Evolutionary conservation across 2,329 filamentous ascomycete species (phyloP).

Genomic region (Cladophialophora bantiana): DNA sequence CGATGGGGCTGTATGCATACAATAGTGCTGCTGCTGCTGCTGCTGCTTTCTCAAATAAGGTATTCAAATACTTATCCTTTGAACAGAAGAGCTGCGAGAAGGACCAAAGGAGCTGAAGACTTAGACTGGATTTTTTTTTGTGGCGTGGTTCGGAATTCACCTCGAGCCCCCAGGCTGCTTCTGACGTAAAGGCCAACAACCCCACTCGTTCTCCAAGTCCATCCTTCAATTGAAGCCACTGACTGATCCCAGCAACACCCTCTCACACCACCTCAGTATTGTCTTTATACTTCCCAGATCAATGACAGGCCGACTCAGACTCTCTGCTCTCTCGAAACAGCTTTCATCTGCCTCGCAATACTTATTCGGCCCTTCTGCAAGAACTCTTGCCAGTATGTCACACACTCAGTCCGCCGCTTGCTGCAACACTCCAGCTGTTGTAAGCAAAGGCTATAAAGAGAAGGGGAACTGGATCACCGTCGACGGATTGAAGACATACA

Average conservation of each 20-base stretch:
- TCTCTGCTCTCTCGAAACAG: constrained; percentile 32
- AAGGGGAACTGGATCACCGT: constrained; percentile 67
- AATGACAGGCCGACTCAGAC: constrained; percentile 33
- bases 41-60: too few relatives aligned
- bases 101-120: too few relatives aligned
- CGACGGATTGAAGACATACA: constrained; percentile 69
- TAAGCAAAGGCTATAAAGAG: constrained; percentile 34
- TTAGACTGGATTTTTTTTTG: too few relatives aligned
- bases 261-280: background rate
- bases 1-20: too few relatives aligned
- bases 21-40: too few relatives aligned
- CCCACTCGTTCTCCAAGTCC: constrained; percentile 14
- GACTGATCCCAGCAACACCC: background rate
- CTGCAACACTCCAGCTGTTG: constrained; percentile 36
- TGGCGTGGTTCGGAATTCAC: too few relatives aligned
- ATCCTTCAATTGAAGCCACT: background rate
- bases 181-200: constrained; percentile 14
- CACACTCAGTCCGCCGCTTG: constrained; percentile 32
- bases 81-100: too few relatives aligned
- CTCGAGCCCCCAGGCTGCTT: background rate
- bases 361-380: constrained; percentile 8
- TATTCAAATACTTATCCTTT: too few relatives aligned
- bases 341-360: constrained; percentile 25
- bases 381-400: constrained; percentile 35
- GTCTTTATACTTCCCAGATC: background rate